Conservation (phyloP, 2,329 filamentous ascomycete genomes). For the Neofusicoccum kwambonambiense region DNA sequence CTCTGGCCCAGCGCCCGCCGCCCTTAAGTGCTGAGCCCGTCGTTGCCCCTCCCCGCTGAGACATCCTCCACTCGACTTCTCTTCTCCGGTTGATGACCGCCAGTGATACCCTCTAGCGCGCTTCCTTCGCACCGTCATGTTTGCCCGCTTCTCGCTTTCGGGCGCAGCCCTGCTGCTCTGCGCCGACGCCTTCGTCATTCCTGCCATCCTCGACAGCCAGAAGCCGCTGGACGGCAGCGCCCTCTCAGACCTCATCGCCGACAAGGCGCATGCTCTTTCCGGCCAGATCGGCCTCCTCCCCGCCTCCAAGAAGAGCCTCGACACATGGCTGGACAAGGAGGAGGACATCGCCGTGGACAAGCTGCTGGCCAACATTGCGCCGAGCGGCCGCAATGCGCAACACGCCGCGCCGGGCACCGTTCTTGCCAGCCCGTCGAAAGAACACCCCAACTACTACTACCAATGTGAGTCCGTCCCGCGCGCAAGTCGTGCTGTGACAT, state of each 20-base stretch:
- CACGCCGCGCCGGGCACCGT: slow-evolving; percentile 41
- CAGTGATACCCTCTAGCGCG: slow-evolving; percentile 7
- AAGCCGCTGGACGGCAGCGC: not conserved
- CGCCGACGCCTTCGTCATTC: slow-evolving; percentile 14
- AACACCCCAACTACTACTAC: slow-evolving; percentile 45
- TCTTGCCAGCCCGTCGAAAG: slow-evolving; percentile 43
- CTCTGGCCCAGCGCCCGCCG: not conserved
- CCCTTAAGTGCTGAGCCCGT: not conserved
- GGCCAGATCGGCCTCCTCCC: not conserved
- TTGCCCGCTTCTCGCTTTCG: slow-evolving; percentile 3
- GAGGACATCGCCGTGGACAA: slow-evolving; percentile 36
- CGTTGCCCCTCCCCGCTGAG: not conserved
- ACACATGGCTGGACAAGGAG: slow-evolving; percentile 38
- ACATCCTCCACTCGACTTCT: not conserved
- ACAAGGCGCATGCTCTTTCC: not conserved
- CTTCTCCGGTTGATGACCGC: not conserved
- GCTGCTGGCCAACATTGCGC: slow-evolving; percentile 44
- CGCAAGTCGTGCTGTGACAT: not conserved
- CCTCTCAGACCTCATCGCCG: not conserved
- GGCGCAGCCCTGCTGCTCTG: slow-evolving; percentile 7
- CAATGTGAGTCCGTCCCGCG: slow-evolving; percentile 36
- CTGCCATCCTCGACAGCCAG: slow-evolving; percentile 1
- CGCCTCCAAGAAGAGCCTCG: slow-evolving; percentile 21
- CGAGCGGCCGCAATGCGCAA: slow-evolving; percentile 38
- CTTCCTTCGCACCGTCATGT: slow-evolving; percentile 7